These are phyloP conservation scores for Candida tropicalis DNA, from an alignment of 1,139 yeast species.

Conservation along the genomic window DNA sequence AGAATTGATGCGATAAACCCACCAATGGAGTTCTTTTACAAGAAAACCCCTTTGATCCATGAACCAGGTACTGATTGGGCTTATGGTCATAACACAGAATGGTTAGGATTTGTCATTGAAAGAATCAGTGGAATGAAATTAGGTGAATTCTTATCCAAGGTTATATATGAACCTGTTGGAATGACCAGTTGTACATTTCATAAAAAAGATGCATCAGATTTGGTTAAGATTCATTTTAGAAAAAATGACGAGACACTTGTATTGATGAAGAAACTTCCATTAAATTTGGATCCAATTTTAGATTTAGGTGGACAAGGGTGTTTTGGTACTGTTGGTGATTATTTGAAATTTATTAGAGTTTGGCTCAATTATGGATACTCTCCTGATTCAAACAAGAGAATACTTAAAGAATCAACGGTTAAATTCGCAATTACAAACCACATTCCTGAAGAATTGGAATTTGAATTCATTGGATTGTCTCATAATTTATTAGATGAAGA, in stretches of 20 bases:
- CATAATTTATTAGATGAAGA: conserved; percentile 19
- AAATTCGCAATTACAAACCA: conserved; percentile 37
- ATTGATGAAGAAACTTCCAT: conserved; percentile 19
- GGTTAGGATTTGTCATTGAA: conserved; percentile 54
- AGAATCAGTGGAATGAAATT: conserved; percentile 44
- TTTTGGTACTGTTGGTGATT: conserved; percentile 46
- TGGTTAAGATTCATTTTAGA: conserved; percentile 30
- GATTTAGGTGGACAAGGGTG: conserved; percentile 56
- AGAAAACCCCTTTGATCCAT: conserved; percentile 43
- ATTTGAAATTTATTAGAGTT: conserved; percentile 44
- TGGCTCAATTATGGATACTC: conserved; percentile 49
- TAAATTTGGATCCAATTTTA: conserved; percentile 30
- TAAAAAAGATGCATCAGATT: conserved; percentile 25
- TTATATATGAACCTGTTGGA: conserved; percentile 49
- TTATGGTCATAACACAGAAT: conserved; percentile 55
- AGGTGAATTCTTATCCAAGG: conserved; percentile 40
- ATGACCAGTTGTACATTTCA: conserved; percentile 43
- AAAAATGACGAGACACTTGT: conserved; percentile 20
- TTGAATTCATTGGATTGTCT: conserved; percentile 21
- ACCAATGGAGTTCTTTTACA: conserved; percentile 27
- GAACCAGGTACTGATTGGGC: conserved; percentile 58
- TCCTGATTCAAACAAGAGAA: conserved; percentile 37
- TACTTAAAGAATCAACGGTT: conserved; percentile 35
- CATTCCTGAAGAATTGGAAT: conserved; percentile 29
- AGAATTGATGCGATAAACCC: conserved; percentile 27